Base-by-base conservation (phyloP, 1,284 basidiomycete genomes). In the Vanrija sp. region DNA sequence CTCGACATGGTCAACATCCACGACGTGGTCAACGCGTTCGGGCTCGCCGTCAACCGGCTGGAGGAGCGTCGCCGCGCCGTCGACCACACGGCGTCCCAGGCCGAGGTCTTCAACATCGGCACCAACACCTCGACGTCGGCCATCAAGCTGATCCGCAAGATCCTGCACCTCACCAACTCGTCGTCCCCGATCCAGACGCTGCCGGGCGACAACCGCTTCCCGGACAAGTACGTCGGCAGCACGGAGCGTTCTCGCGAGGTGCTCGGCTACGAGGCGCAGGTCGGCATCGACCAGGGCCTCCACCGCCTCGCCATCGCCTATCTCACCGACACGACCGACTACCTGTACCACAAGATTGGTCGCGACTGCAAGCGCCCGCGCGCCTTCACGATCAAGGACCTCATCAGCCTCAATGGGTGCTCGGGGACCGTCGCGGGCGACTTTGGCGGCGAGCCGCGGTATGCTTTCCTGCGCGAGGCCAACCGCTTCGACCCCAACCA, bases 71-170 rank as follows among this genome's bases (percentile, higher is more conserved):
- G 45, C n/a, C 20, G n/a, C 23, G 24, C 37, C 2, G n/a, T 24
- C n/a, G 31, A 49, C 22, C 39, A n/a, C 27, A 8, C 19, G 10
- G n/a, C 16, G n/a, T 41, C 48, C 19, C 20, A 20, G 23, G 20
- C 65, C 20, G 66, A 66, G 10, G 51, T 45, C 9, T 64, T 54
- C 62, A 65, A 67, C 51, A 48, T 67, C 23, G 62, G 53, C 19
- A 56, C 59, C 3, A 59, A 56, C 18, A 42, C 23, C 14, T 54
- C 59, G 4, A 50, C 54, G 15, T 46, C 58, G 3, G 60, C 61
- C 12, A 52, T 54, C 22, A 44, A 53, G 10, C 49, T 66, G 6
- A 51, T 67, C 46, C 55, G 56, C 45, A 65, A 59, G 41, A 47
- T 63, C 35, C 47, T 67, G 6, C 44, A 48, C 4, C 48, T 66